phyloP scores from a whole-genome alignment of 257 asterid genomes.

The Gardenia jasminoides region DNA sequence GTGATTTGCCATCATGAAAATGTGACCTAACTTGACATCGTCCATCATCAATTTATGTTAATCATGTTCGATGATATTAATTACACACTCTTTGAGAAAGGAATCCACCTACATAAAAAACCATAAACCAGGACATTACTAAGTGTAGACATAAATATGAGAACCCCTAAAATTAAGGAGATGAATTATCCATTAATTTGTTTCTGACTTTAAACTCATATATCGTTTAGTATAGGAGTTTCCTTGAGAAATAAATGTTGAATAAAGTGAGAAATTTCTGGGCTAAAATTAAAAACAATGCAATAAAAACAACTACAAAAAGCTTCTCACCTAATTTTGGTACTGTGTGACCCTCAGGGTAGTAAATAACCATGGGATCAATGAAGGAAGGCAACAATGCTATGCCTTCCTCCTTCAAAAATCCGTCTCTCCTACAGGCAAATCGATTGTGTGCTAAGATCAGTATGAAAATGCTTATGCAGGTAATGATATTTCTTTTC shows the following conservation, averaged over 20 bases:
- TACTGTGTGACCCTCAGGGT: constrained; percentile 36
- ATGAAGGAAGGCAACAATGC: constrained; percentile 28
- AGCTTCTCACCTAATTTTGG: constrained; percentile 30
- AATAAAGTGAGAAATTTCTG: neutral
- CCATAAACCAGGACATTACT: too few relatives aligned
- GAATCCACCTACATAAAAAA: too few relatives aligned
- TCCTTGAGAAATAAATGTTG: neutral
- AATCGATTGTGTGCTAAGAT: neutral
- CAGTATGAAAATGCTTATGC: neutral
- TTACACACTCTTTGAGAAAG: neutral
- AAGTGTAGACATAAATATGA: too few relatives aligned
- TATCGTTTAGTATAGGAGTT: too few relatives aligned
- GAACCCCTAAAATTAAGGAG: too few relatives aligned
- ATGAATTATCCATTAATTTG: too few relatives aligned
- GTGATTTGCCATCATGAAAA: too few relatives aligned
- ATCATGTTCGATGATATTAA: neutral
- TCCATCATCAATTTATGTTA: neutral
- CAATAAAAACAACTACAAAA: too few relatives aligned
- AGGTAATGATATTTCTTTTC: too few relatives aligned
- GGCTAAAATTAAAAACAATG: too few relatives aligned
- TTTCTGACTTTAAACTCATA: too few relatives aligned
- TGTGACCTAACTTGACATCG: too few relatives aligned
- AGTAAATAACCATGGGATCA: constrained; percentile 30
- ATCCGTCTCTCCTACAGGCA: constrained; percentile 31
- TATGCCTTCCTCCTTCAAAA: constrained; percentile 29